Base-by-base conservation (phyloP, 2,329 filamentous ascomycete genomes). In the Emericellopsis atlantica region DNA sequence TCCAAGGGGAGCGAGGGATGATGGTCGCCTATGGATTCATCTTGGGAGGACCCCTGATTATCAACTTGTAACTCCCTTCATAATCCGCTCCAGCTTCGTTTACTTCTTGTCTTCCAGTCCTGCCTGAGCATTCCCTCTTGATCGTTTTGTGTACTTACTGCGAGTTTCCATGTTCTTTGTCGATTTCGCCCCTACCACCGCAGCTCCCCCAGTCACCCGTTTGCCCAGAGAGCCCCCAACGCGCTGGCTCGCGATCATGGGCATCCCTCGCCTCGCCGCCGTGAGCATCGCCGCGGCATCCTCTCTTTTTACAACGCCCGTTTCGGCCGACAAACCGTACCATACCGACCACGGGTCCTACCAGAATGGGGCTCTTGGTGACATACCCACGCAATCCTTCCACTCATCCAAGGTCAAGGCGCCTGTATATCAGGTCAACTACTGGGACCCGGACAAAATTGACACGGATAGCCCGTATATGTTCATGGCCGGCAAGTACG, bases 361-460 rank as follows among this genome's bases (percentile, higher is more conserved):
- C 32, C 32, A 40, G 14, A n/a, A 40, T 10, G 39, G 39, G n/a
- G 32, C 12, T 2, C 14, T 40, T 11, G 32, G 32, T 12, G 32
- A 40, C 10, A 29, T 52, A 26, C 57, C 59, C 23, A 53, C 46
- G 36, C 59, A 63, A 42, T 49, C 46, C 0, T 62, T 59, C 41
- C 45, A 46, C 32, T 58, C 58, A 0, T 54, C 54, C n/a, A 44
- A 51, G 10, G 50, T 62, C 26, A 39, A 55, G 18, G 58, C 56
- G 2, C 57, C 60, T 4, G 43, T 58, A 6, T 49, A 61, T 34
- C 56, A 60, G 37, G 49, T 62, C 42, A 59, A 59, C 40, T 41
- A 46, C 2, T 58, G 54, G 50, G 46, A 59, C 32, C 43, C 43
- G n/a, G 23, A 43, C 12, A 46, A 45, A 21, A 43, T 51, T 37